Evolutionary conservation across 192 early-diverging fungal genomes (phyloP), one percentile per base, ranked within the genome.

Genomic region (Entophlyctis luteolus): DNA sequence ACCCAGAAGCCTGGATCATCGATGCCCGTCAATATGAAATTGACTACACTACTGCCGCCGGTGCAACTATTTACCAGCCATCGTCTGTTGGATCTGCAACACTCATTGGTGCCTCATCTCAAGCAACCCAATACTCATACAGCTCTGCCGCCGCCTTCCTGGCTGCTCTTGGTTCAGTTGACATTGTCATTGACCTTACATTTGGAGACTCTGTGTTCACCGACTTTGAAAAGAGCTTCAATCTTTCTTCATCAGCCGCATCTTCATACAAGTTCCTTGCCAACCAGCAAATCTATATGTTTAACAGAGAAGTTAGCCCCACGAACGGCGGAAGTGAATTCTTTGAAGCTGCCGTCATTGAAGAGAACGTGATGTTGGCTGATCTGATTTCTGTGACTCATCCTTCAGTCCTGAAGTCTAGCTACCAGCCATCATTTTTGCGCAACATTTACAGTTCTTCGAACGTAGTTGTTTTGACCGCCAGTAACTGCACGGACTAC

Each of bases 21-120:
- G 36, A 49, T 3, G 23, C 69, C 3, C 78, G 81, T 45, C 80
- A 75, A 28, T 65, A 78, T 59, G 83, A 84, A 53, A 79, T 81
- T 65, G 74, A 81, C 62, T 77, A 75, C 72, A 73, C 81, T 49
- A 68, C 42, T 35, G 31, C n/a, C 45, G 45, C 59, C 27, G 74
- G 59, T 14, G 70, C 65, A 36, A 60, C 25, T 34, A 8, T 18
- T 55, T 54, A 53, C 36, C 5, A 27, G 46, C 46, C 32, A 32
- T 18, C 52, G 39, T 22, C 72, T 5, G 28, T 33, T 12, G 33
- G 14, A 28, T 31, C n/a, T 39, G 18, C 63, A 54, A 46, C 55
- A 22, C 31, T 20, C 50, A 33, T 57, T 56, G 32, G 45, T 3
- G 47, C 36, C 8, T 38, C 55, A 27, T 49, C 4, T 16, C 53